Percentiles rank a stretch among this genome's conserved stretches.
Evolutionary conservation across 495 filamentous ascomycete genomes (phyloP).

Genomic region (Diplogelasinospora grovesii): DNA sequence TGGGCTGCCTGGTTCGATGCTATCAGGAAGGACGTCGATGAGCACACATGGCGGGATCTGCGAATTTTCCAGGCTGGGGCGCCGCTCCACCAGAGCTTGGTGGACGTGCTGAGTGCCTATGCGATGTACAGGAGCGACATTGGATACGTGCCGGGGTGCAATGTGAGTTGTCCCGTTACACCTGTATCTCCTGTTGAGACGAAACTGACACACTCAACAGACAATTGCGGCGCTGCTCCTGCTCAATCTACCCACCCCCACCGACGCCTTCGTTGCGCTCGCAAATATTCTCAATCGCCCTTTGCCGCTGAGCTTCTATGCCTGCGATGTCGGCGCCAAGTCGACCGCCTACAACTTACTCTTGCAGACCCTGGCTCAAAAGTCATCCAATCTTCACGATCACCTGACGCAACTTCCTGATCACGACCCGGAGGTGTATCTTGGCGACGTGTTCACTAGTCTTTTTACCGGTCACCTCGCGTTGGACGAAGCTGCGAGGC

Average conservation of each 20-base stretch:
- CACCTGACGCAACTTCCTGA: constrained; percentile 52
- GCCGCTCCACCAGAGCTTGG: constrained; percentile 66
- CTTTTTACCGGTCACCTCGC: constrained; percentile 49
- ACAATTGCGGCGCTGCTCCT: constrained; percentile 82
- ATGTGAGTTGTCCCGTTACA: constrained; percentile 46
- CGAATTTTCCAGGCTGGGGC: constrained; percentile 74
- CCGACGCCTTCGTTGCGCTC: constrained; percentile 72
- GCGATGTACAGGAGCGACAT: constrained; percentile 92
- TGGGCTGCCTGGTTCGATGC: constrained; percentile 53
- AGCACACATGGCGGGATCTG: constrained; percentile 68
- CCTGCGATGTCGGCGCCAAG: constrained; percentile 66
- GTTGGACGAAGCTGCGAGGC: constrained; percentile 66
- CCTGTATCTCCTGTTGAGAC: not conserved
- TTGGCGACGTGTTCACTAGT: constrained; percentile 44
- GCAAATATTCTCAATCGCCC: constrained; percentile 87
- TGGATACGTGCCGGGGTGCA: constrained; percentile 80
- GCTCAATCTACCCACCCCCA: constrained; percentile 66
- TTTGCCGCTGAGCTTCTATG: constrained; percentile 80
- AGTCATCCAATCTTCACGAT: constrained; percentile 60
- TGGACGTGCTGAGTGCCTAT: constrained; percentile 83
- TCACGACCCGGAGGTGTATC: constrained; percentile 44
- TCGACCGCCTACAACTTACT: constrained; percentile 64
- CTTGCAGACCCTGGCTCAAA: constrained; percentile 62
- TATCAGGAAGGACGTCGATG: constrained; percentile 62
- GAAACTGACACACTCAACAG: constrained; percentile 32